Conservation (phyloP, 257 asterid species). For the Penstemon barbatus region DNA sequence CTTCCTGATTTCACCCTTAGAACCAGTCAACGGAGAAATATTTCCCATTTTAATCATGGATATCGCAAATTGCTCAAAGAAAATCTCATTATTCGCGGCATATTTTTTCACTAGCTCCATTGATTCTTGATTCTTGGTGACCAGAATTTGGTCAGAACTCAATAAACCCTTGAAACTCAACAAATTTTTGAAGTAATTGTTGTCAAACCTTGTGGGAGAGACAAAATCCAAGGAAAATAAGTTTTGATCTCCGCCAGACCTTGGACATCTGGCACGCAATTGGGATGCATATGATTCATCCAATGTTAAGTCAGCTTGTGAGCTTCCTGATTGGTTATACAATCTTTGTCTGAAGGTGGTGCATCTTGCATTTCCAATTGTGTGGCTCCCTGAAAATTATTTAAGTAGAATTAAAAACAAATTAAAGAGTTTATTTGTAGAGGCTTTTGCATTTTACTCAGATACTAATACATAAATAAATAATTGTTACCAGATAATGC, state of each 20-base stretch:
- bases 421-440: too few species aligned
- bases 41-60: slow-evolving; percentile 90
- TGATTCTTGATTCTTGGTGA: slow-evolving; percentile 62
- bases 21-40: slow-evolving; percentile 79
- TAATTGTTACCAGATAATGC: slow-evolving; percentile 67
- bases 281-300: slow-evolving; percentile 59
- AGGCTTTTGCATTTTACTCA: too few species aligned
- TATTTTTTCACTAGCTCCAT: slow-evolving; percentile 64
- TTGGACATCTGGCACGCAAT: slow-evolving; percentile 65
- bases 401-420: too few species aligned
- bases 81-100: slow-evolving; percentile 54
- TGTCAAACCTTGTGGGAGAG: slow-evolving; percentile 69
- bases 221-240: slow-evolving; percentile 62
- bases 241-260: slow-evolving; percentile 84
- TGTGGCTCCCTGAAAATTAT: slow-evolving; percentile 71
- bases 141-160: slow-evolving; percentile 75
- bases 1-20: slow-evolving; percentile 68
- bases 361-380: slow-evolving; percentile 82
- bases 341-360: slow-evolving; percentile 85
- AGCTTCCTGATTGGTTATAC: slow-evolving; percentile 74
- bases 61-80: slow-evolving; percentile 75
- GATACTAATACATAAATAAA: not conserved
- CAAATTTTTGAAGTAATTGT: slow-evolving; percentile 72
- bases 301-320: slow-evolving; percentile 53
- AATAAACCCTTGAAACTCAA: slow-evolving; percentile 68